These are phyloP conservation scores for Pseudogymnoascus sp. DNA, from an alignment of 2,329 filamentous ascomycete species.

Conservation along the genomic window DNA sequence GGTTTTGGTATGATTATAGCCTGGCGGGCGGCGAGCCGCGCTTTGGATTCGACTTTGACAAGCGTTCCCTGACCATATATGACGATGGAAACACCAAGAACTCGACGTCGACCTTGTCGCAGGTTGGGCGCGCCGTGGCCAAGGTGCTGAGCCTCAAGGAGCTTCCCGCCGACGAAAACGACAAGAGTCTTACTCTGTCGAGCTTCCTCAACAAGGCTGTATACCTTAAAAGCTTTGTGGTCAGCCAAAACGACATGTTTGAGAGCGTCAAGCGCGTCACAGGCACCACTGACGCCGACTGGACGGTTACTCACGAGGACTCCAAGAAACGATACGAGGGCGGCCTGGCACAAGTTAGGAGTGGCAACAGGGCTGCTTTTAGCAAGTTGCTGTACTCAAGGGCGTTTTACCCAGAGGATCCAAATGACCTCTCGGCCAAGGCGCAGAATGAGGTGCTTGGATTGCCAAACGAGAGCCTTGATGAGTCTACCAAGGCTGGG, in stretches of 20 bases:
- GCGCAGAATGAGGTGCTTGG: conserved; percentile 16
- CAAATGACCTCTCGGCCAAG: conserved; percentile 13
- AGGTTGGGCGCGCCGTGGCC: conserved; percentile 49
- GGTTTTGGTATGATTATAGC: conserved; percentile 50
- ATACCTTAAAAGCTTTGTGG: conserved; percentile 38
- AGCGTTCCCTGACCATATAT: conserved; percentile 38
- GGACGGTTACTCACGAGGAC: conserved; percentile 16
- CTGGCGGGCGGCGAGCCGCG: conserved; percentile 28
- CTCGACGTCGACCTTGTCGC: conserved; percentile 40
- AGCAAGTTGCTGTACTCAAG: conserved; percentile 14
- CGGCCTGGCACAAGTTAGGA: conserved; percentile 13
- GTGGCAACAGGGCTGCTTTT: conserved; percentile 14
- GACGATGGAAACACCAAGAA: conserved; percentile 44
- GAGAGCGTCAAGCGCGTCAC: conserved; percentile 22
- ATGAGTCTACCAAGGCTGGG: conserved; percentile 16
- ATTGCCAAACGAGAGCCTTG: conserved; percentile 16
- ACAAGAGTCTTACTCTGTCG: conserved; percentile 30
- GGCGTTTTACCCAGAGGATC: conserved; percentile 15
- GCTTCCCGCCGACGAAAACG: conserved; percentile 29
- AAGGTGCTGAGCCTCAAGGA: conserved; percentile 35
- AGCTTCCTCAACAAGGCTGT: conserved; percentile 35
- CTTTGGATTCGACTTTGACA: conserved; percentile 45
- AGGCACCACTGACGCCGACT: conserved; percentile 16
- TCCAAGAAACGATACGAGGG: conserved; percentile 12
- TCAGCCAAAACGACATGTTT: conserved; percentile 46